Conservation (phyloP, 2,329 filamentous ascomycete species). For the Xylariaceae sp. region DNA sequence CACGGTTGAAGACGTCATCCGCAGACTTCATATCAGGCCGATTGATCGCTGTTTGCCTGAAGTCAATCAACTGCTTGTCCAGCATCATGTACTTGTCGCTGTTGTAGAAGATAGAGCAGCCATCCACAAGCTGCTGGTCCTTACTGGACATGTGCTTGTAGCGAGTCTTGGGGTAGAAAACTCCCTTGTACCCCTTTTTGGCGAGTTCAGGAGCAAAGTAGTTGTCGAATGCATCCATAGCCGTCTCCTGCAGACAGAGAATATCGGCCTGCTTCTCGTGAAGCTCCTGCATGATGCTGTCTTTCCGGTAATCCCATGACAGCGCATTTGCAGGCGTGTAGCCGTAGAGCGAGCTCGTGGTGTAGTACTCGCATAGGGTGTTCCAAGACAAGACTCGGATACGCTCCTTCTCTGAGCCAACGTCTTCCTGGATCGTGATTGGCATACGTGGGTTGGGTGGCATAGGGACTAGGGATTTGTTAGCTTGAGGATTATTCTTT, state of each 20-base stretch:
- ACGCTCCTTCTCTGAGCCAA: slow-evolving; percentile 59
- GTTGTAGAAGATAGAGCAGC: slow-evolving; percentile 96
- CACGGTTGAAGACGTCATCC: slow-evolving; percentile 95
- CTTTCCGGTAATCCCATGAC: slow-evolving; percentile 81
- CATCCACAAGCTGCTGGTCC: slow-evolving; percentile 87
- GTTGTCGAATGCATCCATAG: slow-evolving; percentile 86
- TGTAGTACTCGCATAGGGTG: slow-evolving; percentile 90
- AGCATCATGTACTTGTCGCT: slow-evolving; percentile 89
- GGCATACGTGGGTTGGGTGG: slow-evolving; percentile 75
- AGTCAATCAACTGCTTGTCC: slow-evolving; percentile 92
- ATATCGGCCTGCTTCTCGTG: slow-evolving; percentile 79
- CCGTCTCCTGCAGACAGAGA: slow-evolving; percentile 89
- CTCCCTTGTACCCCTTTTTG: slow-evolving; percentile 85
- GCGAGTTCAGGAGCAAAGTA: slow-evolving; percentile 86
- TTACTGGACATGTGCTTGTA: slow-evolving; percentile 89
- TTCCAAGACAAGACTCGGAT: slow-evolving; percentile 93
- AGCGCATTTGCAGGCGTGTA: slow-evolving; percentile 83
- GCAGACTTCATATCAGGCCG: slow-evolving; percentile 95
- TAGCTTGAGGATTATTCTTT: background rate
- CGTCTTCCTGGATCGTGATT: slow-evolving; percentile 72
- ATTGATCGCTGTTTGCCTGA: slow-evolving; percentile 87
- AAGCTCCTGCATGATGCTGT: slow-evolving; percentile 81
- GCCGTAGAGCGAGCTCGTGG: slow-evolving; percentile 79
- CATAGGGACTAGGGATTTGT: slow-evolving; percentile 60
- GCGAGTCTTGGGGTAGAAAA: slow-evolving; percentile 87